These are phyloP conservation scores for Talaromyces sp. DNA, from an alignment of 2,329 filamentous ascomycete genomes.

Conservation along the genomic window DNA sequence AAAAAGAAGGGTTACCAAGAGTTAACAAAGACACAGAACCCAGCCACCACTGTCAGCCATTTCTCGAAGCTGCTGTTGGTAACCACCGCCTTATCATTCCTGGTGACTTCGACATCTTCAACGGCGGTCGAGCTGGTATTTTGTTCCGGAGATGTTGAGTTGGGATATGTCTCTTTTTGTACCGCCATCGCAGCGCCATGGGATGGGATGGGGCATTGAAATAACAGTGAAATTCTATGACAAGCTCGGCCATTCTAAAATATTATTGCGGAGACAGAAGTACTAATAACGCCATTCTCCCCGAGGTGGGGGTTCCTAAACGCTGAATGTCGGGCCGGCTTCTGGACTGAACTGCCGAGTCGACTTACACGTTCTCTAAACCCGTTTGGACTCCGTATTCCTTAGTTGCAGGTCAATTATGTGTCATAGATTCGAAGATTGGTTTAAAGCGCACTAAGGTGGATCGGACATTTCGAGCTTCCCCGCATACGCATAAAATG, in stretches of 20 bases:
- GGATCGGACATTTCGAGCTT: not conserved
- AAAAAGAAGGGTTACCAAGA: conserved; percentile 8
- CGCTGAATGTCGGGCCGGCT: not conserved
- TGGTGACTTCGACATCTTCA: not conserved
- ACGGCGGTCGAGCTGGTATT: not conserved
- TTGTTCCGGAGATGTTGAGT: not conserved
- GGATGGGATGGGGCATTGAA: no score
- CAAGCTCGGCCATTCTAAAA: not conserved
- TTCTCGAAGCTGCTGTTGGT: conserved; percentile 23
- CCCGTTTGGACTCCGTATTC: not conserved
- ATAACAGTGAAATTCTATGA: not conserved
- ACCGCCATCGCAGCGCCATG: not conserved
- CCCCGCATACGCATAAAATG: not conserved
- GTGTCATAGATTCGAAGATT: not conserved
- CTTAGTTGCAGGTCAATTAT: not conserved
- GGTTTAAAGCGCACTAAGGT: not conserved
- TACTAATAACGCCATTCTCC: not conserved
- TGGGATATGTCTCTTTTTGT: not conserved
- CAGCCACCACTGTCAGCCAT: conserved; percentile 24
- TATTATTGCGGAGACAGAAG: not conserved
- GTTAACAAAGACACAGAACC: conserved; percentile 22
- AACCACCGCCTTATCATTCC: conserved; percentile 10
- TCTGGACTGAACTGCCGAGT: not conserved
- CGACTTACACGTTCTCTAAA: not conserved
- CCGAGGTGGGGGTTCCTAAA: not conserved